Base-by-base conservation (phyloP, 495 filamentous ascomycete genomes). In the Haplographium delicatum region DNA sequence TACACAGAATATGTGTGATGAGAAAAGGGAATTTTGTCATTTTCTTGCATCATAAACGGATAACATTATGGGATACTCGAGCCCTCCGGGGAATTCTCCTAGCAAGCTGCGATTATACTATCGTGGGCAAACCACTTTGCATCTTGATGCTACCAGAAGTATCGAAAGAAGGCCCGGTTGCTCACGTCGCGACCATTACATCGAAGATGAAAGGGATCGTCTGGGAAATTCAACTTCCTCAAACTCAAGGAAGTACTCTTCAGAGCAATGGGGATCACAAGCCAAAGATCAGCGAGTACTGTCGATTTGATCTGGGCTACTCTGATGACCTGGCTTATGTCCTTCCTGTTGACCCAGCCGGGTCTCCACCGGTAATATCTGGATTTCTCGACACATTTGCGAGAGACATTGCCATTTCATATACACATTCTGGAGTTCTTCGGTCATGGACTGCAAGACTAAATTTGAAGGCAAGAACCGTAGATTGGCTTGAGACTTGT, bases 371-470 rank as follows among this genome's bases (percentile, higher is more conserved):
- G 10, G 70, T 82, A 20, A 75, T 81, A 19, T 86, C 87, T n/a
- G 86, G 83, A 4, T 95, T 89, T 50, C 75, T 96, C 39, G 91
- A 95, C 61, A 79, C 85, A 0, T 96, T 96, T 62, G 87, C 89
- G 10, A 81, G 84, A 24, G 90, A 96, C 56, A 84, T 95, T 40
- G 89, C 87, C 8, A 82, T 95, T 22, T 91, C 91, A 2, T 94
- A 93, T 60, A 91, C 86, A 0, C 69, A 80, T 11, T 80, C 72
- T 19, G 91, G 91, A 5, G 66, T 83, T 18, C 72, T 97, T 28
- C 79, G 81, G 41, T 91, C 91, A 26, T 96, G 91, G 90, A 86
- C 90, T 8, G 89, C 89, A 7, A 79, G 84, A 50, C 77, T 95
- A 30, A 76, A 88, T 54, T 66, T 68, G 10, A 65, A 69, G 39